Evolutionary conservation across 768 basidiomycete genomes (phyloP), one percentile per base, ranked within the genome.

Genomic region (Dentipellis sp.): DNA sequence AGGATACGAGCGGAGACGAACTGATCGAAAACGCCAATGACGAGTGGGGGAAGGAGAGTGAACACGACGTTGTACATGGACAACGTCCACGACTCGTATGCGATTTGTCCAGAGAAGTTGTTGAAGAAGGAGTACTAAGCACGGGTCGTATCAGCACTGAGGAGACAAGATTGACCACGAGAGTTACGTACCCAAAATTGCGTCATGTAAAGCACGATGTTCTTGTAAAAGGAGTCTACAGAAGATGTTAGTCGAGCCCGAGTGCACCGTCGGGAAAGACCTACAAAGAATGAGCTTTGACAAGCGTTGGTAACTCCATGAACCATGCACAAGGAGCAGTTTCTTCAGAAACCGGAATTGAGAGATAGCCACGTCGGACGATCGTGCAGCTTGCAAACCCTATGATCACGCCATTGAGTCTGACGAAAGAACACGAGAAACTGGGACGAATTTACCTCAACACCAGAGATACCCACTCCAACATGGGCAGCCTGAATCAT

Each of bases 401-500:
- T 94, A 59, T 4, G 19, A 7, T 12, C 16, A 29, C 22, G 52
- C 50, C 34, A 40, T 36, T 21, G 7, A 46, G 11, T 29, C 14
- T 6, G 29, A 29, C 29, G 29, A 29, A 58, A n/a, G 1, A 12
- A 23, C 36, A 40, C 12, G 35, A 19, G 14, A 14, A 10, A 6
- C 17, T 35, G 36, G 35, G 47, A 14, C 21, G 7, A 4, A 64
- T 75, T 12, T 62, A 91, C 92, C 79, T 99, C 95, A 21, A 97
- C 90, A 53, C 95, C 95, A 47, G 94, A 97, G 50, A 98, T 98
- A 64, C 95, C 95, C 54, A 98, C 87, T 34, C 95, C 95, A 48
- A 98, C 91, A 66, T 98, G 95, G 0, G 95, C 95, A 37, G 95
- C 95, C 67, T 98, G 95, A 58, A 98, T 98, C 95, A 98, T 98